Percentiles rank a stretch among this genome's conserved stretches.
Conservation (phyloP, 345 rosid genomes). For the Reutealis trisperma region DNA sequence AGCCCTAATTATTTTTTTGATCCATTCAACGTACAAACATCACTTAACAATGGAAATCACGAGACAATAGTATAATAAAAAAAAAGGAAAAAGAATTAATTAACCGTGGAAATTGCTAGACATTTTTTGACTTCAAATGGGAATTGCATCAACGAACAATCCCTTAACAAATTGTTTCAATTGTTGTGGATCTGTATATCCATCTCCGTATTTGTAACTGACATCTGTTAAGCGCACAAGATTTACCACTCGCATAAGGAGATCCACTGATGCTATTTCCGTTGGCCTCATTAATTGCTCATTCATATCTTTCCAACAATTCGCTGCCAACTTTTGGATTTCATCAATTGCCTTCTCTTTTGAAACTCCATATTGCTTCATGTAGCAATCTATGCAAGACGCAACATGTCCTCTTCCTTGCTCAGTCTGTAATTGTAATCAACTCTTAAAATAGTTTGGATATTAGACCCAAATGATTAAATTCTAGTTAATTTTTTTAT, state of each 20-base stretch:
- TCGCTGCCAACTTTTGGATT: background rate
- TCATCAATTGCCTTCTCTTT: background rate
- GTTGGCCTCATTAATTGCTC: conserved; percentile 12
- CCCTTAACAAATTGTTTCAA: background rate
- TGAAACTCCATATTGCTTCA: conserved; percentile 7
- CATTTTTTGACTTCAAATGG: background rate
- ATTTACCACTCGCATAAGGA: conserved; percentile 12
- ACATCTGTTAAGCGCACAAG: conserved; percentile 7
- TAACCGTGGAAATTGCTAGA: too few species aligned
- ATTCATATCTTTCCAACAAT: conserved; percentile 2
- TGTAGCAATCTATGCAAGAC: background rate
- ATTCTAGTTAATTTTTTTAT: too few species aligned
- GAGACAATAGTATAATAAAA: too few species aligned
- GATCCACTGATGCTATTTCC: background rate
- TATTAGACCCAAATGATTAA: too few species aligned
- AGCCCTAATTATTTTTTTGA: too few species aligned
- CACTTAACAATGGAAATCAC: too few species aligned
- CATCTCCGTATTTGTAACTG: conserved; percentile 15
- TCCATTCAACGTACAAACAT: too few species aligned
- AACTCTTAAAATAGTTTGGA: too few species aligned
- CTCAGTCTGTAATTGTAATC: background rate
- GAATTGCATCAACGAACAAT: background rate
- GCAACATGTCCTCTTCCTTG: conserved; percentile 11
- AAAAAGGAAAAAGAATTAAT: too few species aligned
- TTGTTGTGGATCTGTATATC: conserved; percentile 9